Evolutionary conservation across 2,329 filamentous ascomycete genomes (phyloP).

Genomic region (Aureobasidium sp.): DNA sequence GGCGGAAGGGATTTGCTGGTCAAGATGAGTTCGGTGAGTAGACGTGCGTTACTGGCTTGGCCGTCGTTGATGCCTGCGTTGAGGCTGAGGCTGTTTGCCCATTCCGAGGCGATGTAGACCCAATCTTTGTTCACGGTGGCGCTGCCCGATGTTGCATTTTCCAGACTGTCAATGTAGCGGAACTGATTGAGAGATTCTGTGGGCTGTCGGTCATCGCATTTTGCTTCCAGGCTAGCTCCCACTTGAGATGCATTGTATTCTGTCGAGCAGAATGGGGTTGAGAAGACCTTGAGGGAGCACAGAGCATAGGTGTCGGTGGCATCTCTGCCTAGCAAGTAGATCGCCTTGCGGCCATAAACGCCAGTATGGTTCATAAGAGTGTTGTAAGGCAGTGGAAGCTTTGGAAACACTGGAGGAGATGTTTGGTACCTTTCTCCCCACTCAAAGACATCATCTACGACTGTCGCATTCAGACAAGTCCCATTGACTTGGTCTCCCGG

Average conservation of each 20-base stretch:
- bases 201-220: conserved; percentile 50
- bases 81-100: conserved; percentile 38
- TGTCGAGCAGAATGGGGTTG: conserved; percentile 62
- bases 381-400: conserved; percentile 56
- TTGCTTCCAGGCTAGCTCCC: conserved; percentile 53
- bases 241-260: conserved; percentile 37
- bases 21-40: conserved; percentile 40
- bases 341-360: conserved; percentile 41
- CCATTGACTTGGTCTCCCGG: neutral
- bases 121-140: conserved; percentile 34
- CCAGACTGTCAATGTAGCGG: conserved; percentile 46
- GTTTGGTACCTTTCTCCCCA: conserved; percentile 51
- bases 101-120: conserved; percentile 38
- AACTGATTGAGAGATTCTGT: conserved; percentile 38
- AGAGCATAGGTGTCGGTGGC: conserved; percentile 49
- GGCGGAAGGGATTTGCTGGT: conserved; percentile 38
- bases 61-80: conserved; percentile 38
- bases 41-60: conserved; percentile 38
- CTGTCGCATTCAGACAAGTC: conserved; percentile 21
- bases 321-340: conserved; percentile 60
- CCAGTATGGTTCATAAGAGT: conserved; percentile 53
- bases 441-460: conserved; percentile 62
- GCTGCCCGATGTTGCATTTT: conserved; percentile 50
- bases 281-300: conserved; percentile 59
- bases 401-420: conserved; percentile 35